phyloP scores from a whole-genome alignment of 23 red algal species.

The Gracilaria caudata region DNA sequence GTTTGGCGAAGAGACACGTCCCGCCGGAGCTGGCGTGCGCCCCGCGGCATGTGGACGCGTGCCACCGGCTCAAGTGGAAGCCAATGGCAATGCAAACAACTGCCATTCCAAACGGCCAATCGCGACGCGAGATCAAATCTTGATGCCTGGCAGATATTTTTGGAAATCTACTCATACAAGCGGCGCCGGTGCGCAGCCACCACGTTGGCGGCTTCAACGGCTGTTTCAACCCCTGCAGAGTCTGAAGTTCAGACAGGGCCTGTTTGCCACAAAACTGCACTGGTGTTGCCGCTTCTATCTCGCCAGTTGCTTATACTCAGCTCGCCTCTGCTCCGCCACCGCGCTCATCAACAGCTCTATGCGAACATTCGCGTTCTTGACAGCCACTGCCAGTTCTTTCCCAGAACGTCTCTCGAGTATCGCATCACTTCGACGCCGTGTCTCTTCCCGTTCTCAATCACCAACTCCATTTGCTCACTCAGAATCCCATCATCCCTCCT shows the following conservation, averaged over 20 bases:
- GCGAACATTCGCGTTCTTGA: constrained; percentile 31
- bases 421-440: constrained; percentile 20
- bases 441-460: constrained; percentile 15
- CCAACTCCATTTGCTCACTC: background rate
- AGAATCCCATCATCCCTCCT: background rate
- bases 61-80: background rate
- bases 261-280: too few relatives aligned
- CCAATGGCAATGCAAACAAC: background rate
- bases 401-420: background rate
- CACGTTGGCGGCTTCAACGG: too few relatives aligned
- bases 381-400: constrained; percentile 6
- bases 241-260: too few relatives aligned
- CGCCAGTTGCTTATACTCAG: too few relatives aligned
- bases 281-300: too few relatives aligned
- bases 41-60: background rate
- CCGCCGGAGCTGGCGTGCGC: background rate
- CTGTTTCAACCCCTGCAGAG: too few relatives aligned
- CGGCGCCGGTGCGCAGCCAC: too few relatives aligned
- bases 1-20: background rate
- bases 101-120: constrained; percentile 5
- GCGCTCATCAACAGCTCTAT: background rate
- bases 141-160: constrained; percentile 3
- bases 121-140: constrained; percentile 4
- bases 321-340: too few relatives aligned
- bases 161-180: background rate